Percentiles rank a stretch among this genome's conserved stretches.
phyloP scores from a whole-genome alignment of 345 rosid genomes.

The Salix caprea region DNA sequence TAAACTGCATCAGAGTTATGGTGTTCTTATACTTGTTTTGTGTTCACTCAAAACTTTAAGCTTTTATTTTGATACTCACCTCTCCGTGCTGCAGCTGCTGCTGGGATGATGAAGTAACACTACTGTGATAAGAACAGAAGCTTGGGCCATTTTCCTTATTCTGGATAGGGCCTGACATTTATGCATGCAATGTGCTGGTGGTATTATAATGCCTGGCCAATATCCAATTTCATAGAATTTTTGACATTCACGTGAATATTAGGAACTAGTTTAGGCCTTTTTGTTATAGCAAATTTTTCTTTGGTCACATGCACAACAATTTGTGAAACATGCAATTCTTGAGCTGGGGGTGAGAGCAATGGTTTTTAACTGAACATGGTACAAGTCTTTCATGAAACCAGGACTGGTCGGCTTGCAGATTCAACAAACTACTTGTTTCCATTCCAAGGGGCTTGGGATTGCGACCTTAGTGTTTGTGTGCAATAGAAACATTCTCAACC shows the following conservation, averaged over 20 bases:
- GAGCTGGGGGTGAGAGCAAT: too few relatives aligned
- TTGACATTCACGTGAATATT: background rate
- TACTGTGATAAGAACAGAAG: background rate
- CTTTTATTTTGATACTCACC: background rate
- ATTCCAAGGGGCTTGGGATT: too few relatives aligned
- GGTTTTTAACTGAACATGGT: too few relatives aligned
- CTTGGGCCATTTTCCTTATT: background rate
- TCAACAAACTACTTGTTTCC: too few relatives aligned
- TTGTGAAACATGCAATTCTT: too few relatives aligned
- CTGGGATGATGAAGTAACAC: background rate
- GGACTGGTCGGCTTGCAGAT: too few relatives aligned
- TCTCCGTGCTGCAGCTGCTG: background rate
- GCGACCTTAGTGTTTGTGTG: too few relatives aligned
- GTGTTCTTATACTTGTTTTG: background rate
- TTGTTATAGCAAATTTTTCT: background rate
- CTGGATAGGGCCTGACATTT: background rate
- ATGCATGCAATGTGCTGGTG: background rate
- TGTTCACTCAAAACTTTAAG: background rate
- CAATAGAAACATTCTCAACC: too few relatives aligned
- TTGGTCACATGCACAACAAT: too few relatives aligned
- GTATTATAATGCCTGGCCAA: background rate
- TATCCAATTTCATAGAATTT: conserved; percentile 2
- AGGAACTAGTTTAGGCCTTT: background rate
- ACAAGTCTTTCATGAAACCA: too few relatives aligned
- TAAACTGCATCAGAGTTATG: background rate